phyloP scores from a whole-genome alignment of 352 stramenopile species.

The Hyphochytrium catenoides region DNA sequence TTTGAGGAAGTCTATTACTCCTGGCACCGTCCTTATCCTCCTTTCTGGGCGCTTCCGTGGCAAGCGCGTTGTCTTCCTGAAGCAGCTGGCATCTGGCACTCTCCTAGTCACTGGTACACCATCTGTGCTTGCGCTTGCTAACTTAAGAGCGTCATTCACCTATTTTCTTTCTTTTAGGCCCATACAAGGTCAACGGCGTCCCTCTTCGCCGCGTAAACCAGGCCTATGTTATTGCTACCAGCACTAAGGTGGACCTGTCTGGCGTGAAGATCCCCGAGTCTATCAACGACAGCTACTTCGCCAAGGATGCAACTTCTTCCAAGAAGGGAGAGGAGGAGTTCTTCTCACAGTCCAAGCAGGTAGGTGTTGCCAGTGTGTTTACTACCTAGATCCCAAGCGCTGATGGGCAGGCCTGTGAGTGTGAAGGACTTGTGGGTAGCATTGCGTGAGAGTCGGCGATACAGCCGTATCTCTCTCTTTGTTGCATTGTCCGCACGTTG shows the following conservation, averaged over 20 bases:
- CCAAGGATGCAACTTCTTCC: constrained; percentile 53
- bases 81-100: constrained; percentile 85
- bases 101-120: constrained; percentile 78
- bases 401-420: too few species aligned
- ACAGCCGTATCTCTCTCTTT: too few species aligned
- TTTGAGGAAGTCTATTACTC: constrained; percentile 82
- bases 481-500: too few species aligned
- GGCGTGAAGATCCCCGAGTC: constrained; percentile 64
- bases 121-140: background rate
- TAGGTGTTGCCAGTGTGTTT: constrained; percentile 16
- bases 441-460: too few species aligned
- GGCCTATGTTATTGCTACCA: constrained; percentile 96
- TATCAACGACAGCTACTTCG: constrained; percentile 94
- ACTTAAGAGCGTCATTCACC: background rate
- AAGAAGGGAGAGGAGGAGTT: constrained; percentile 93
- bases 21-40: constrained; percentile 91
- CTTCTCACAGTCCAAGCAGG: constrained; percentile 70
- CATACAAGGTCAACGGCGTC: constrained; percentile 97
- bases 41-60: constrained; percentile 86
- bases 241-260: constrained; percentile 84
- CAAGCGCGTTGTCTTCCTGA: constrained; percentile 94
- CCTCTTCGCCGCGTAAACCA: constrained; percentile 94
- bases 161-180: constrained; percentile 28
- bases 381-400: constrained; percentile 6
- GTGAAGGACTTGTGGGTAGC: too few species aligned